A percentile compares a stretch with the other conserved stretches of the same genome.
phyloP scores from a whole-genome alignment of 148 eudicot species.

The Spergularia marina region DNA sequence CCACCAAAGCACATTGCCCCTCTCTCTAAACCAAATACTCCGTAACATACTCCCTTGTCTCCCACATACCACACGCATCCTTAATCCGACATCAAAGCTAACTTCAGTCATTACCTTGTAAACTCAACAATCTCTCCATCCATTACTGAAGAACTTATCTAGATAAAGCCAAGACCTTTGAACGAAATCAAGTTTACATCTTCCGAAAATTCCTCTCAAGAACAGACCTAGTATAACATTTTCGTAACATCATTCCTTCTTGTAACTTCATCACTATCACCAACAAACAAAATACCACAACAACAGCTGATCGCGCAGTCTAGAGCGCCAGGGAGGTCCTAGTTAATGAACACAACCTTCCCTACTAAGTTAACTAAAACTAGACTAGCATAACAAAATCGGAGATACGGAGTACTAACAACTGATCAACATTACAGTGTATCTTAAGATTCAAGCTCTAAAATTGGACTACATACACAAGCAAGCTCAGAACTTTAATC shows the following conservation, averaged over 20 bases:
- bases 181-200: neutral
- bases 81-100: neutral
- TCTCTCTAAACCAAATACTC: neutral
- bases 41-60: neutral
- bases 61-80: neutral
- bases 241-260: neutral
- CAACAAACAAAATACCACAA: neutral
- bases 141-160: neutral
- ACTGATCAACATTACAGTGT: too few relatives aligned
- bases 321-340: neutral
- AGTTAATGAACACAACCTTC: neutral
- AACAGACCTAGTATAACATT: neutral
- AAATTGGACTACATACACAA: too few relatives aligned
- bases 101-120: neutral
- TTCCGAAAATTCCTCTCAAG: too few relatives aligned
- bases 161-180: neutral
- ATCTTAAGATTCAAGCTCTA: too few relatives aligned
- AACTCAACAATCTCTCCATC: conserved; percentile 3
- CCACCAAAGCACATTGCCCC: neutral
- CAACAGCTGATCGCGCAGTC: neutral
- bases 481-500: too few relatives aligned
- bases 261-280: neutral
- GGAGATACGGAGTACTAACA: neutral
- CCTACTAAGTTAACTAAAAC: neutral
- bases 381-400: neutral